Evolutionary conservation across 352 stramenopile genomes (phyloP).

Genomic region (Phytophthora boehmeriae): DNA sequence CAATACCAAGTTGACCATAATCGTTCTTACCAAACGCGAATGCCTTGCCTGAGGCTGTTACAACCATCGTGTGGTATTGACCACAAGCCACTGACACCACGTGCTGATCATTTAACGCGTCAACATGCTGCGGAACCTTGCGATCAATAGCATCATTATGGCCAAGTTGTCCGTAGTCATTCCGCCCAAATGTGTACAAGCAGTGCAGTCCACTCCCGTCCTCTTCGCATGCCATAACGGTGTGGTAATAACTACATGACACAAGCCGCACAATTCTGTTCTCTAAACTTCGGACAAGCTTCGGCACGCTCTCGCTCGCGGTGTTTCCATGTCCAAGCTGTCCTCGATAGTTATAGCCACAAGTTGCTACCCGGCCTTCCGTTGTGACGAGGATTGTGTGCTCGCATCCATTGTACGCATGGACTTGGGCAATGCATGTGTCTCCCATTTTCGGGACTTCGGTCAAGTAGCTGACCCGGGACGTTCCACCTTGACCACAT

Average conservation of each 20-base stretch:
- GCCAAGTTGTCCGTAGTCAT: constrained; percentile 93
- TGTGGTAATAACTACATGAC: constrained; percentile 95
- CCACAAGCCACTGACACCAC: constrained; percentile 87
- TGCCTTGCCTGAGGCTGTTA: constrained; percentile 66
- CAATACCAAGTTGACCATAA: constrained; percentile 91
- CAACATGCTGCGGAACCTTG: constrained; percentile 80
- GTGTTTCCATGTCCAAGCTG: constrained; percentile 93
- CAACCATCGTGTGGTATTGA: constrained; percentile 92
- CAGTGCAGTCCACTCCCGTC: constrained; percentile 28
- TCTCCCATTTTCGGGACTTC: constrained; percentile 71
- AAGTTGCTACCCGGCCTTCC: constrained; percentile 82
- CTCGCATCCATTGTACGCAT: constrained; percentile 95
- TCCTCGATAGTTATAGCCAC: constrained; percentile 94
- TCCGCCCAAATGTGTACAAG: constrained; percentile 91
- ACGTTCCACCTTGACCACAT: constrained; percentile 88
- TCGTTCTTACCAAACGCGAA: constrained; percentile 95
- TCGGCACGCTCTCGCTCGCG: constrained; percentile 82
- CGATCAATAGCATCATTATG: constrained; percentile 90
- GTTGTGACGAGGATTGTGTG: constrained; percentile 87
- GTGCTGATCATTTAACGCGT: constrained; percentile 61
- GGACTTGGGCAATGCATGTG: constrained; percentile 67
- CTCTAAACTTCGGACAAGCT: constrained; percentile 79
- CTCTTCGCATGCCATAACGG: constrained; percentile 75
- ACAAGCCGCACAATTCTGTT: constrained; percentile 70
- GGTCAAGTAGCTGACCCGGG: constrained; percentile 76